Evolutionary conservation across 1,139 yeast genomes (phyloP), one percentile per base, ranked within the genome.

Genomic region (Hyphopichia buzzinii): DNA sequence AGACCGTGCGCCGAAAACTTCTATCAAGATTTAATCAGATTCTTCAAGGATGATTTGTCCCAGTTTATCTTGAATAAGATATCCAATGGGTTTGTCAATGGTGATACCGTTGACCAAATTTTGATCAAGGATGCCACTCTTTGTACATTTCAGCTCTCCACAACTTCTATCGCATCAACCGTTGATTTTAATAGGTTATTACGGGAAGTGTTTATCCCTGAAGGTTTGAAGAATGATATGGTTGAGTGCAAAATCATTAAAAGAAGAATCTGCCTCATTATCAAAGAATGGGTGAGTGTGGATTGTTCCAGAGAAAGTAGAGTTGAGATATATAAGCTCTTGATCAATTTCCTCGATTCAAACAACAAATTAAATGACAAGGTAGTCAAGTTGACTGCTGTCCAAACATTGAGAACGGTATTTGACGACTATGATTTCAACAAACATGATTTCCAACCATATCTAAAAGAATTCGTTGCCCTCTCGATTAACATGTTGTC

Each of bases 361-460:
- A 46, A 49, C n/a, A 41, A 59, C 8, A 62, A 64, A 24, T 63
- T 72, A 22, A 76, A 79, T 46, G 97, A 90, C 52, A 67, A 73
- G 37, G 95, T 88, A 13, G 95, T 92, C 1, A 74, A 74, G 47
- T 57, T 90, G 17, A 79, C 95, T 2, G 82, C 94, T 0, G 69
- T 85, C n/a, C 85, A 83, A 49, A 78, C 90, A 0, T 62, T 89
- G 12, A 72, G 81, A 43, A 70, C 77, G 19, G 72, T 85, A 33
- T 69, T 89, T 21, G 92, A 87, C 42, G 97, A 88, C 48, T 88
- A 95, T 89, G 92, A 85, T 43, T 89, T 90, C 54, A 72, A 79
- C 29, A 80, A 85, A 40, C 66, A 64, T 10, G 78, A 70, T 29
- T 87, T 92, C 49, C 63, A 74, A 40, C 89, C 94, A 1, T 88